These are phyloP conservation scores for Corylus heterophylla DNA, from an alignment of 306 rosid genomes.

Conservation along the genomic window DNA sequence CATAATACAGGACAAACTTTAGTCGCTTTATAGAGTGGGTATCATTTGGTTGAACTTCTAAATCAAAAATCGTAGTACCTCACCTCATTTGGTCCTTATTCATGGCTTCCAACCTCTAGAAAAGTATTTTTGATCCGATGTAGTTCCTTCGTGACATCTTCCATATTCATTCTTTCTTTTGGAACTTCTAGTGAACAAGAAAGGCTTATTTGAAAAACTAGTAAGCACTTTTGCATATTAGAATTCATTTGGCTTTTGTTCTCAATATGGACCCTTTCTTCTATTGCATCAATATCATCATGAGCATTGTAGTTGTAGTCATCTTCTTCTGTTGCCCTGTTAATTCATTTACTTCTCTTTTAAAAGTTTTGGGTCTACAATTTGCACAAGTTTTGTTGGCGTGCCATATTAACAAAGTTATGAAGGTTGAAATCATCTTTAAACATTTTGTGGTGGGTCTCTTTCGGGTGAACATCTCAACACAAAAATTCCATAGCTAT, in stretches of 20 bases:
- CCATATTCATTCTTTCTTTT: slow-evolving; percentile 32
- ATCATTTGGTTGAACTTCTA: too few species aligned
- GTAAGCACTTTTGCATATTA: background rate
- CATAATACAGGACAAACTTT: too few species aligned
- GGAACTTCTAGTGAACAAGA: slow-evolving; percentile 32
- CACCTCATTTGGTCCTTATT: too few species aligned
- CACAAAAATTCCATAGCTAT: slow-evolving; percentile 45
- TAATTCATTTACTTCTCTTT: slow-evolving; percentile 8
- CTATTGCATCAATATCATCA: background rate
- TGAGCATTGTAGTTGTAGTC: too few species aligned
- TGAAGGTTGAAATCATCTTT: slow-evolving; percentile 25
- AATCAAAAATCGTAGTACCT: too few species aligned
- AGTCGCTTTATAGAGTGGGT: too few species aligned
- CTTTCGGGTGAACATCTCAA: slow-evolving; percentile 25
- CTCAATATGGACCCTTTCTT: background rate
- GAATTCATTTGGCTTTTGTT: background rate
- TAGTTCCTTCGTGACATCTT: slow-evolving; percentile 25
- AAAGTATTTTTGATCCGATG: background rate
- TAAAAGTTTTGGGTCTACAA: slow-evolving; percentile 38
- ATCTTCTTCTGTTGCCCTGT: background rate
- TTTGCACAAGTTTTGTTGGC: slow-evolving; percentile 21
- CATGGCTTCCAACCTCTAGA: too few species aligned
- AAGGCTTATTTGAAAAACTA: slow-evolving; percentile 30
- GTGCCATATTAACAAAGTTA: slow-evolving; percentile 20
- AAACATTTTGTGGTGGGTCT: slow-evolving; percentile 39